Percentiles rank a stretch among this genome's conserved stretches.
Evolutionary conservation across 2,329 filamentous ascomycete species (phyloP).

Genomic region (Colletotrichum acutatum): DNA sequence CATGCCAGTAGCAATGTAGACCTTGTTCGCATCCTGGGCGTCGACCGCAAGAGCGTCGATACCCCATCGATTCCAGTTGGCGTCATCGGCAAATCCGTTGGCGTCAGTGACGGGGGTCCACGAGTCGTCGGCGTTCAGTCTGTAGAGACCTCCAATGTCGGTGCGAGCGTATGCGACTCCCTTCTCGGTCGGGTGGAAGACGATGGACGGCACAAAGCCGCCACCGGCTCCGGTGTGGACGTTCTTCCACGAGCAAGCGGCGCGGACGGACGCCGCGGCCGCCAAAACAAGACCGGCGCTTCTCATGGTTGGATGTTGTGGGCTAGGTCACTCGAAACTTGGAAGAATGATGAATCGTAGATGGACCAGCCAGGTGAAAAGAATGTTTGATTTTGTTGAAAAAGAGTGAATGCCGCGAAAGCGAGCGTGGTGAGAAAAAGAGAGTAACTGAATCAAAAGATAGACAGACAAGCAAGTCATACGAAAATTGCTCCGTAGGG

Average conservation of each 20-base stretch:
- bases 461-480: neutral
- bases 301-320: conserved; percentile 16
- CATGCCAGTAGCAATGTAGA: conserved; percentile 66
- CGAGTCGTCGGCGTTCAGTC: conserved; percentile 64
- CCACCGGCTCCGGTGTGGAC: conserved; percentile 66
- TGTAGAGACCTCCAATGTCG: conserved; percentile 68
- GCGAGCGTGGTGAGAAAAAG: conserved; percentile 3
- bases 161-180: conserved; percentile 66
- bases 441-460: neutral
- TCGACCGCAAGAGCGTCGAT: conserved; percentile 67
- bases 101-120: conserved; percentile 65
- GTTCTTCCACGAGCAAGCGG: conserved; percentile 58
- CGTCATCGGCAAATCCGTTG: conserved; percentile 48
- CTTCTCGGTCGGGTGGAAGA: conserved; percentile 64
- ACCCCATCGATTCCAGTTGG: conserved; percentile 65
- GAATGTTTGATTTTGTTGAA: neutral
- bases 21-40: conserved; percentile 59
- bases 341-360: conserved; percentile 1
- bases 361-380: conserved; percentile 18
- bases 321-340: conserved; percentile 6
- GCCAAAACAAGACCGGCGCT: conserved; percentile 31
- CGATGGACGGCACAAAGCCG: conserved; percentile 66
- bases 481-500: neutral
- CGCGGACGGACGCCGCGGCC: conserved; percentile 41
- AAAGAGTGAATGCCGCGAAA: conserved; percentile 2